phyloP scores from a whole-genome alignment of 371 early-diverging fungal genomes.

The Funneliformis caledonium region DNA sequence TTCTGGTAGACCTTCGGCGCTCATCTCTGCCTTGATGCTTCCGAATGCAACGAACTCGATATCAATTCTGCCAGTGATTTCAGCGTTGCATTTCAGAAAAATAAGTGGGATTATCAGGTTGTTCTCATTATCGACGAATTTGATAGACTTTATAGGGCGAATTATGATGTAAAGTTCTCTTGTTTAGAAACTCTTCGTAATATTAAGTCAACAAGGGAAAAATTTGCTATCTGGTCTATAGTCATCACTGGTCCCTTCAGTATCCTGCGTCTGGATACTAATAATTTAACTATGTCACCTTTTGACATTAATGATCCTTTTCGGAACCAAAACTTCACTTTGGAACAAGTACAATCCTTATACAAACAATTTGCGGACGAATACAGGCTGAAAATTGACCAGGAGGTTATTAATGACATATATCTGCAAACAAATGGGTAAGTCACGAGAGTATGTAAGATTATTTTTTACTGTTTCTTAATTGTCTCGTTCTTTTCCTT shows the following conservation, averaged over 20 bases:
- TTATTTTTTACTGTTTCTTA: neutral
- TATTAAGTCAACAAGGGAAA: neutral
- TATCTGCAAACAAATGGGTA: conserved; percentile 10
- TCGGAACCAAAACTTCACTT: conserved; percentile 18
- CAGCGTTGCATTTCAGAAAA: neutral
- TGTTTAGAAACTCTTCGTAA: conserved; percentile 13
- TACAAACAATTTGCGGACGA: conserved; percentile 25
- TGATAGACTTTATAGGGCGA: neutral
- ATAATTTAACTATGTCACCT: neutral
- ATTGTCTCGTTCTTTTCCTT: neutral
- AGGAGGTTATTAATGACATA: conserved; percentile 17
- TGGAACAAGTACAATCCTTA: conserved; percentile 15
- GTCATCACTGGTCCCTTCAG: conserved; percentile 25
- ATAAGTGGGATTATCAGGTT: neutral
- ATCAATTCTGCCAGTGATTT: conserved; percentile 30
- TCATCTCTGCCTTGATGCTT: neutral
- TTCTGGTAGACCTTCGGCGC: conserved; percentile 31
- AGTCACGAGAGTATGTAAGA: neutral
- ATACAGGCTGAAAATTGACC: neutral
- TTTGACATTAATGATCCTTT: conserved; percentile 13
- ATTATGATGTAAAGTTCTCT: conserved; percentile 8
- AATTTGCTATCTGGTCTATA: conserved; percentile 2
- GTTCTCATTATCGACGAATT: conserved; percentile 20
- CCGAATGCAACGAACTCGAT: neutral
- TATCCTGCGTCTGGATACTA: neutral